These are phyloP conservation scores for Vigna hirtella DNA, from an alignment of 306 rosid genomes.

Conservation along the genomic window DNA sequence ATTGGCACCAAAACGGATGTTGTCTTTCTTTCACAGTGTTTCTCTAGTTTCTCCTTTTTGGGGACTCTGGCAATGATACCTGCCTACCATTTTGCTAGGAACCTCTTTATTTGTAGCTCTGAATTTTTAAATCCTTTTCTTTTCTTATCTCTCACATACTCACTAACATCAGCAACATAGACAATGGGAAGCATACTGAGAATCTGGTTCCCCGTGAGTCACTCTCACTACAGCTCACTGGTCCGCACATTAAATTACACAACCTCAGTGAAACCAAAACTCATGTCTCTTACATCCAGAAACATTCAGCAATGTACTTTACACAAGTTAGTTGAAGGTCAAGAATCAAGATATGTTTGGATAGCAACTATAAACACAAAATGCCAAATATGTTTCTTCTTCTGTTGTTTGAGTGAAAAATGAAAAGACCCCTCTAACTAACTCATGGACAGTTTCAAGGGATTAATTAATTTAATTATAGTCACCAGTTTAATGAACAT, in stretches of 20 bases:
- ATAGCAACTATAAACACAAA: slow-evolving; percentile 16
- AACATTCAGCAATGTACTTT: slow-evolving; percentile 40
- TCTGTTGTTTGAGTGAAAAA: slow-evolving; percentile 40
- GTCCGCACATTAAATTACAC: slow-evolving; percentile 33
- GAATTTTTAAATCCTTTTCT: slow-evolving; percentile 30
- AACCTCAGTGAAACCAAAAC: slow-evolving; percentile 47
- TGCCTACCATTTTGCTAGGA: slow-evolving; percentile 52
- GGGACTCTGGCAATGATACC: slow-evolving; percentile 62
- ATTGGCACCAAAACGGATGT: slow-evolving; percentile 38
- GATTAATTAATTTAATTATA: slow-evolving; percentile 2
- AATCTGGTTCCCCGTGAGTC: slow-evolving; percentile 51
- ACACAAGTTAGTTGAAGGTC: slow-evolving; percentile 22
- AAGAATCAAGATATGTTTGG: not conserved
- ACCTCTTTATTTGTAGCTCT: slow-evolving; percentile 45
- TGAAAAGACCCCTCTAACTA: slow-evolving; percentile 20
- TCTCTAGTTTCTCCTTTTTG: slow-evolving; percentile 53
- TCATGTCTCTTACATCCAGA: slow-evolving; percentile 43
- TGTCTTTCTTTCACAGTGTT: slow-evolving; percentile 47
- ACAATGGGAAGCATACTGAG: slow-evolving; percentile 44
- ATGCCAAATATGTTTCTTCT: slow-evolving; percentile 25
- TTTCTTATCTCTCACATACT: slow-evolving; percentile 21
- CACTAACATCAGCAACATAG: slow-evolving; percentile 32
- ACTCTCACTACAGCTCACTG: slow-evolving; percentile 48
- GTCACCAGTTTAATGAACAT: slow-evolving; percentile 4
- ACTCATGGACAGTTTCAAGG: slow-evolving; percentile 34